Evolutionary conservation across 2,329 filamentous ascomycete species (phyloP).

Genomic region (Nemania serpens): DNA sequence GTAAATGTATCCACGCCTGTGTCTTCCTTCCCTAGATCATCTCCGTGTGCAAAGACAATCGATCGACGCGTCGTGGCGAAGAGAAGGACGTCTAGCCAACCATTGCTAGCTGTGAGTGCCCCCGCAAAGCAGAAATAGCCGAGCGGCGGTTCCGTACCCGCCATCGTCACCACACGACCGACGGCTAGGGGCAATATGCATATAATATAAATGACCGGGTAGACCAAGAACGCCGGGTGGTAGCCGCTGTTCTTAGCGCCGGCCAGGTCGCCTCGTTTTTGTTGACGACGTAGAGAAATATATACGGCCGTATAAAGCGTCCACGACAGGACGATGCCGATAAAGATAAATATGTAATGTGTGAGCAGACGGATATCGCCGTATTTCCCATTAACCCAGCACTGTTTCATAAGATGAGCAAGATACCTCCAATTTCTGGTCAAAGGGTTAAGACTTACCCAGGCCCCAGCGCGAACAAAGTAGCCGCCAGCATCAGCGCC

Average conservation of each 20-base stretch:
- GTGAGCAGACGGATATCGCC: slow-evolving; percentile 58
- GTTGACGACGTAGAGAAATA: slow-evolving; percentile 39
- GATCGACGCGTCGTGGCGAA: slow-evolving; percentile 57
- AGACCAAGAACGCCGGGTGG: slow-evolving; percentile 64
- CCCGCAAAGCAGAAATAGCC: slow-evolving; percentile 64
- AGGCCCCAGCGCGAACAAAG: slow-evolving; percentile 68
- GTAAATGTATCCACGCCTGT: slow-evolving; percentile 57
- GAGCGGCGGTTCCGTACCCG: slow-evolving; percentile 54
- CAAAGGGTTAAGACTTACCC: slow-evolving; percentile 49
- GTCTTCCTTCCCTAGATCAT: slow-evolving; percentile 44
- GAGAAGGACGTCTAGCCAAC: slow-evolving; percentile 58
- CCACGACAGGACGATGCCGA: slow-evolving; percentile 44
- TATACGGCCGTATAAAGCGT: slow-evolving; percentile 46
- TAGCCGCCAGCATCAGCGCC: slow-evolving; percentile 50
- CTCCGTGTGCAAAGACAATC: slow-evolving; percentile 52
- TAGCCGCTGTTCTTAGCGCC: slow-evolving; percentile 12
- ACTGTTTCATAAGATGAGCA: slow-evolving; percentile 45
- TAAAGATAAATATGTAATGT: slow-evolving; percentile 67
- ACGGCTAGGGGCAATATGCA: slow-evolving; percentile 70
- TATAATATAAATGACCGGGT: slow-evolving; percentile 71
- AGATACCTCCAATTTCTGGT: neutral
- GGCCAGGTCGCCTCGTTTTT: slow-evolving; percentile 21
- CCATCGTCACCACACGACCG: slow-evolving; percentile 67
- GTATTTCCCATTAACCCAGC: slow-evolving; percentile 63
- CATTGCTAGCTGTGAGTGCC: slow-evolving; percentile 61